Conservation (phyloP, 1,284 basidiomycete genomes). For the Ceratobasidium sp. region DNA sequence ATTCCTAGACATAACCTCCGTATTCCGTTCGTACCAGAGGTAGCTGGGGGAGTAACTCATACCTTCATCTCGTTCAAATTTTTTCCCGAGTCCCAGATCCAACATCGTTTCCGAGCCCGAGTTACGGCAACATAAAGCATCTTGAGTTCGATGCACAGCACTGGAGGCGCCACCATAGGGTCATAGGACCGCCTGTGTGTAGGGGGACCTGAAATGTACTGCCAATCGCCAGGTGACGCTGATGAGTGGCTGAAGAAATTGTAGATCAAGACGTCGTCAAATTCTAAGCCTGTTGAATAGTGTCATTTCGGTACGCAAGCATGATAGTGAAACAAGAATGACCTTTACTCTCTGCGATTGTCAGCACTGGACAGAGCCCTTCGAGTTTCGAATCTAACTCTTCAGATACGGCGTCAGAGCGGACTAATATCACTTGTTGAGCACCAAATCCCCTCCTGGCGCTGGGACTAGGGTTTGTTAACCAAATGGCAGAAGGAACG, state of each 20-base stretch:
- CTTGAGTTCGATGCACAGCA: slow-evolving; percentile 45
- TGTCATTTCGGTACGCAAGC: neutral
- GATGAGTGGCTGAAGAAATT: slow-evolving; percentile 47
- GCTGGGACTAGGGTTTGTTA: neutral
- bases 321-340: too few species aligned
- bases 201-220: neutral
- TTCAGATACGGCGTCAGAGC: slow-evolving; percentile 67
- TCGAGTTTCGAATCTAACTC: slow-evolving; percentile 69
- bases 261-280: slow-evolving; percentile 41
- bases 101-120: slow-evolving; percentile 45
- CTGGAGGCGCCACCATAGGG: neutral
- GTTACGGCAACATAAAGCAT: slow-evolving; percentile 48
- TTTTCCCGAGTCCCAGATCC: slow-evolving; percentile 47
- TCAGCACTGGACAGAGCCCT: slow-evolving; percentile 71
- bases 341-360: slow-evolving; percentile 33
- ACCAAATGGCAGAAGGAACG: neutral
- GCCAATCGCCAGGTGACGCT: slow-evolving; percentile 30
- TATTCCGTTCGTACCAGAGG: too few species aligned
- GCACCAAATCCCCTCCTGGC: slow-evolving; percentile 18
- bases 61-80: neutral
- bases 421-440: slow-evolving; percentile 68
- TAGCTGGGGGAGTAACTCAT: too few species aligned
- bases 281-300: neutral
- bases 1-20: too few species aligned
- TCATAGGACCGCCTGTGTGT: too few species aligned